phyloP scores from a whole-genome alignment of 164 flowering plant species.

The Chloranthus sessilifolius region DNA sequence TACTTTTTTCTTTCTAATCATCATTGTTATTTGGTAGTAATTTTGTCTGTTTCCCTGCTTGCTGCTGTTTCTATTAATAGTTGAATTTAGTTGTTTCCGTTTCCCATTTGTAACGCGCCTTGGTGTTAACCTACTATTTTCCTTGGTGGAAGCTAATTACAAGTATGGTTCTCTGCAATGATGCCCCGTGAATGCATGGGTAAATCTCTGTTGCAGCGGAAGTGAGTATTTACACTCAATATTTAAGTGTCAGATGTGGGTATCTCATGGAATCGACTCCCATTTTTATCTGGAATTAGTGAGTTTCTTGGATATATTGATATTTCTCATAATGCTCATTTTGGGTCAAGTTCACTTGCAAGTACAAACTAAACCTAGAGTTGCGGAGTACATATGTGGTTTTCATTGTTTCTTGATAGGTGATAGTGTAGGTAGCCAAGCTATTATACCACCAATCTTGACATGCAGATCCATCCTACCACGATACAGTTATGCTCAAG shows the following conservation, averaged over 20 bases:
- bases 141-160: no score
- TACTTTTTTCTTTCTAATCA: not conserved
- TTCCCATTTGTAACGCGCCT: not conserved
- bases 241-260: no score
- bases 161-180: no score
- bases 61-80: not conserved
- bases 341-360: not conserved
- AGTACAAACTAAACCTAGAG: not conserved
- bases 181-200: no score
- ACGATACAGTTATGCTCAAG: conserved; percentile 9
- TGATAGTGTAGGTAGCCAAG: not conserved
- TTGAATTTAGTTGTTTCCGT: not conserved
- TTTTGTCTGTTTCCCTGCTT: not conserved
- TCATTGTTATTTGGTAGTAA: no score
- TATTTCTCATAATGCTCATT: not conserved
- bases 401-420: not conserved
- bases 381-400: not conserved
- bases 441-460: not conserved
- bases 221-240: not conserved
- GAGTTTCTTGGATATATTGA: no score
- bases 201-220: not conserved
- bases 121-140: not conserved
- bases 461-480: not conserved
- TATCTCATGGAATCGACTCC: no score
- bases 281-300: no score